phyloP scores from a whole-genome alignment of 345 rosid genomes.

The Excoecaria agallocha region DNA sequence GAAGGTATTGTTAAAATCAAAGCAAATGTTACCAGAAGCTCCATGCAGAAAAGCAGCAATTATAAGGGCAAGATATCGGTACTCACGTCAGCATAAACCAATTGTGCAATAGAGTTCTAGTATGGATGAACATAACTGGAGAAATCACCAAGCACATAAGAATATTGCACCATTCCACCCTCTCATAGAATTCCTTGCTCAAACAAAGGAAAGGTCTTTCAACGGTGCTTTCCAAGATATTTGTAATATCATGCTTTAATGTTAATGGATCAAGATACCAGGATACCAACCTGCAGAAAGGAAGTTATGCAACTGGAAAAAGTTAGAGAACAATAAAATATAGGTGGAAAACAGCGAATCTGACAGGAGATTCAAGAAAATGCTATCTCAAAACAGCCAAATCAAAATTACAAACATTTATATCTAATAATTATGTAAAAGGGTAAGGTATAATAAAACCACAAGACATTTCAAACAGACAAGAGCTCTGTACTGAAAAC shows the following conservation, averaged over 20 bases:
- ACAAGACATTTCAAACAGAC: background rate
- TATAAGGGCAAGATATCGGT: too few relatives aligned
- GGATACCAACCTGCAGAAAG: conserved; percentile 49
- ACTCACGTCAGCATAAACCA: conserved; percentile 80
- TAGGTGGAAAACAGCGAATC: background rate
- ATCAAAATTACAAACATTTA: background rate
- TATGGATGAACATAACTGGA: conserved; percentile 48
- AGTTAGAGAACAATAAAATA: background rate
- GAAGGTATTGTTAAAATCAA: background rate
- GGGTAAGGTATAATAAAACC: background rate
- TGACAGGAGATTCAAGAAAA: background rate
- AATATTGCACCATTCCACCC: conserved; percentile 49
- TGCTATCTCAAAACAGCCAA: background rate
- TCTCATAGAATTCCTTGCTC: conserved; percentile 51
- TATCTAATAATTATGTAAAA: background rate
- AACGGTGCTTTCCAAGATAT: conserved; percentile 47
- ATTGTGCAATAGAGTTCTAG: conserved; percentile 57
- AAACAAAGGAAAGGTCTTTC: conserved; percentile 68
- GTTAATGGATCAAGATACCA: conserved; percentile 69
- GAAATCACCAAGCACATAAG: conserved; percentile 51
- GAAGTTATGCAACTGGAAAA: background rate
- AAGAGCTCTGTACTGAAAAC: background rate
- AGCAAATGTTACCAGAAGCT: conserved; percentile 8
- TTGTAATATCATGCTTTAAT: conserved; percentile 55
- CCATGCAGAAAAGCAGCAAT: background rate